A percentile compares a stretch with the other conserved stretches of the same genome.
Evolutionary conservation across 768 basidiomycete genomes (phyloP).

Genomic region (Hericium alpestre): DNA sequence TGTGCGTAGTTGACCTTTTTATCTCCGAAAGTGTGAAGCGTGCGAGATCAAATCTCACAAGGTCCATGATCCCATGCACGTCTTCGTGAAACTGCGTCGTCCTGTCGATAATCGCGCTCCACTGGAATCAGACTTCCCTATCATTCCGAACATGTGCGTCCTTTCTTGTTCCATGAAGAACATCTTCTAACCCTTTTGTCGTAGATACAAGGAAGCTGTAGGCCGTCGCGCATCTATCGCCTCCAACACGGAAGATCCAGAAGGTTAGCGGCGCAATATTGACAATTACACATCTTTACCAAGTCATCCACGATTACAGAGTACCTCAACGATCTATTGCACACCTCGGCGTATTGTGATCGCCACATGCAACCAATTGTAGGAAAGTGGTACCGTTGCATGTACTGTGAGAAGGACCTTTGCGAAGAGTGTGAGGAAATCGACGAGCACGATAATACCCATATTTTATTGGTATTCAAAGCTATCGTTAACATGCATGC

Average conservation of each 20-base stretch:
- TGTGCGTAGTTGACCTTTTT: neutral
- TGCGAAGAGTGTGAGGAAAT: conserved; percentile 73
- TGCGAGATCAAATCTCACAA: conserved; percentile 75
- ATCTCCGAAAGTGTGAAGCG: conserved; percentile 48
- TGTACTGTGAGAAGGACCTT: conserved; percentile 79
- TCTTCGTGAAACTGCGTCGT: conserved; percentile 80
- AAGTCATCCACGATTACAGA: conserved; percentile 25
- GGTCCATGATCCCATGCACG: conserved; percentile 74
- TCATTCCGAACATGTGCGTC: conserved; percentile 62
- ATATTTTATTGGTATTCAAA: conserved; percentile 85
- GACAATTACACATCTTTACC: neutral
- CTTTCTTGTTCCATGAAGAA: neutral
- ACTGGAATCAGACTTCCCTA: conserved; percentile 40
- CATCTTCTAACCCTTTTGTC: neutral
- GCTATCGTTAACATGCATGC: conserved; percentile 68
- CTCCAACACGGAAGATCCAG: conserved; percentile 35
- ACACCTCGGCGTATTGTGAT: conserved; percentile 72
- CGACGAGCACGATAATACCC: conserved; percentile 74
- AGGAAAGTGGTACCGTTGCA: conserved; percentile 90
- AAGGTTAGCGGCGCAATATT: conserved; percentile 30
- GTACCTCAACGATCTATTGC: conserved; percentile 51
- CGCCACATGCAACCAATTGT: conserved; percentile 70
- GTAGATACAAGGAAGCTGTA: conserved; percentile 54
- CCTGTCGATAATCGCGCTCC: conserved; percentile 49
- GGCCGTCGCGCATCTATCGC: conserved; percentile 30